phyloP scores from a whole-genome alignment of 2,329 filamentous ascomycete species.

The Ilyonectria mors-panacis region DNA sequence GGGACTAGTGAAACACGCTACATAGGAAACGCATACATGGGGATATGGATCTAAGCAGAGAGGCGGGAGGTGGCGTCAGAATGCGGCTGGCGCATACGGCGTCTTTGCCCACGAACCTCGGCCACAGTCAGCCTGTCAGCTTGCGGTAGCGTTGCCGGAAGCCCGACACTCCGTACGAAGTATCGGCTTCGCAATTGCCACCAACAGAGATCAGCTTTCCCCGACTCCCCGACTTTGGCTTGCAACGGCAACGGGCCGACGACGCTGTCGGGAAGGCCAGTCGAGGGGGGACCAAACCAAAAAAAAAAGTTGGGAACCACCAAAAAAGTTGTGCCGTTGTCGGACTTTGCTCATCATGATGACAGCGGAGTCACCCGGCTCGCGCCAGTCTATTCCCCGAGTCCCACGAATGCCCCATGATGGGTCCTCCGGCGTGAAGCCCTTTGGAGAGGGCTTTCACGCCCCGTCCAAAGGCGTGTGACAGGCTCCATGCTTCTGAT shows the following conservation, averaged over 20 bases:
- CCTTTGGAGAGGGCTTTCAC: slow-evolving; percentile 16
- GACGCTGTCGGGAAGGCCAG: slow-evolving; percentile 11
- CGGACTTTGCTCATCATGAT: slow-evolving; percentile 1
- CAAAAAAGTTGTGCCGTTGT: slow-evolving; percentile 8
- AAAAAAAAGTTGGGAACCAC: neutral
- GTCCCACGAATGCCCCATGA: slow-evolving; percentile 25
- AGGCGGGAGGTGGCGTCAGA: slow-evolving; percentile 24
- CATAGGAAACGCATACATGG: neutral
- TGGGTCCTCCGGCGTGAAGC: slow-evolving; percentile 11
- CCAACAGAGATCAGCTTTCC: neutral
- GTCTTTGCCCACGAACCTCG: slow-evolving; percentile 21
- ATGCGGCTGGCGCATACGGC: slow-evolving; percentile 36
- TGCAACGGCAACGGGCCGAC: slow-evolving; percentile 21
- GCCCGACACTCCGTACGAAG: neutral
- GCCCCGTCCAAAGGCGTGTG: slow-evolving; percentile 12
- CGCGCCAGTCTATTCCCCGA: slow-evolving; percentile 20
- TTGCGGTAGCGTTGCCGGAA: neutral
- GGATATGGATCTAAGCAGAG: slow-evolving; percentile 39
- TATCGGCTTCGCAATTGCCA: slow-evolving; percentile 14
- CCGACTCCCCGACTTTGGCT: slow-evolving; percentile 6
- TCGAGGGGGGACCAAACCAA: neutral
- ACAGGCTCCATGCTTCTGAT: slow-evolving; percentile 34
- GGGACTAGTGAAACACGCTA: neutral
- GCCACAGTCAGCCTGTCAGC: slow-evolving; percentile 6
- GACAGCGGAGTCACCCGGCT: slow-evolving; percentile 20